Base-by-base conservation (phyloP, 768 basidiomycete genomes). In the Pisolithus microcarpus region DNA sequence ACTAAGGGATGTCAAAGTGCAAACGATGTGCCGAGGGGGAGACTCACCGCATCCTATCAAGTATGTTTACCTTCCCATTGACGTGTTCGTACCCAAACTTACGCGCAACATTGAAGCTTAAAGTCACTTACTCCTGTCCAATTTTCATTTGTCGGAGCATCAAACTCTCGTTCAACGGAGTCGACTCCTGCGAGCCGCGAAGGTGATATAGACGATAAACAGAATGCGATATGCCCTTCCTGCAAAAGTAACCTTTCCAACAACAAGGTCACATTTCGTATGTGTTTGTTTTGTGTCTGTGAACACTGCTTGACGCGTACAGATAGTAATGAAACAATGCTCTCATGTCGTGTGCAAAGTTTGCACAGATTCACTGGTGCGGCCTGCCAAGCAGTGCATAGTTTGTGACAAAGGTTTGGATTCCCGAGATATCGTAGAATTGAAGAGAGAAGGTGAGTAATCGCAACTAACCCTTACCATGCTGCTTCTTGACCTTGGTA, bases 281-380 rank as follows among this genome's bases (percentile, higher is more conserved):
- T 44, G 87, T 72, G 23, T 46, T 1, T 30, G 19, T 36, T 48
- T 48, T 24, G 15, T 19, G 21, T 50, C 16, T 38, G 36, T 31
- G 23, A n/a, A 24, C 45, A 15, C 36, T 42, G 21, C 16, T 42
- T 55, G 45, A 55, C 39, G 30, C 40, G 28, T 46, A 24, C 34
- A 15, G 7, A 39, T 43, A 91, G 89, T 89, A 38, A 80, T 85
- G 74, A 88, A 86, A 65, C 77, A 85, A 5, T 99, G 95, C 65
- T 86, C 84, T 0, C 92, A 99, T 66, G 92, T 97, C 26, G 78
- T 85, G 1, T 99, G 96, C 69, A 87, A 88, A 62, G 87, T 84
- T 6, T 98, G 96, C 66, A 83, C 84, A 3, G 92, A 97, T 49
- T 83, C 89, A 3, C 82, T 98, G 39, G 85, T 93, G 16, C 80